Evolutionary conservation across 352 stramenopile genomes (phyloP).

Genomic region (Achlya hypogyna): DNA sequence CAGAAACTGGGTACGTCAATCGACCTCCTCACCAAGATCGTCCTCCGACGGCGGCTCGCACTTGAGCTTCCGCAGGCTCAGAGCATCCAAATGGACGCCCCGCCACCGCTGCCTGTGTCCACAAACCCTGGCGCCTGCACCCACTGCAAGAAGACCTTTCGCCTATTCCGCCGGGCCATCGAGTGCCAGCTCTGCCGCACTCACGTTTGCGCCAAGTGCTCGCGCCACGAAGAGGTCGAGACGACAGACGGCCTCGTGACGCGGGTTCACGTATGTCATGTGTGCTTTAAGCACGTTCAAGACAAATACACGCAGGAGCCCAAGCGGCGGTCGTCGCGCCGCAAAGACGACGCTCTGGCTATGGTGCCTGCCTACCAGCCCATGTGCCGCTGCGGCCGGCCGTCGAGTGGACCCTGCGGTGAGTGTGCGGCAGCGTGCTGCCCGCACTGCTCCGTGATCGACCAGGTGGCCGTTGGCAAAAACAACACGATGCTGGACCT

Average conservation of each 20-base stretch:
- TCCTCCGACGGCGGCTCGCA: background rate
- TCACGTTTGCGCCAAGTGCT: background rate
- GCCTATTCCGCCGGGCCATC: background rate
- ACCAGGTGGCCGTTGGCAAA: background rate
- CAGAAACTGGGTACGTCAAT: background rate
- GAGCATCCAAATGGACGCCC: background rate
- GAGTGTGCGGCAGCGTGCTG: background rate
- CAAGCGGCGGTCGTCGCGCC: background rate
- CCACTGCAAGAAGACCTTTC: conserved; percentile 3
- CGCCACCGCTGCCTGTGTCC: background rate
- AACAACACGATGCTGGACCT: conserved; percentile 12
- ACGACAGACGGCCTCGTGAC: background rate
- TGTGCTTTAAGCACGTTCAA: background rate
- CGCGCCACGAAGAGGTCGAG: background rate
- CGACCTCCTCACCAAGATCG: background rate
- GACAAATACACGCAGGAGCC: background rate
- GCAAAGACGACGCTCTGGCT: background rate
- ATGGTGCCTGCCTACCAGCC: background rate
- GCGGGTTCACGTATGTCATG: background rate
- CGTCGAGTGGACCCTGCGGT: background rate
- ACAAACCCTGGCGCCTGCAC: background rate
- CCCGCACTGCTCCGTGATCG: background rate
- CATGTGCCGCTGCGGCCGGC: background rate
- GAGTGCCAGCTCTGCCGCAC: background rate
- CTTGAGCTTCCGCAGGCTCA: background rate